These are phyloP conservation scores for Ascochyta viciae-villosae DNA, from an alignment of 2,329 filamentous ascomycete species.

Conservation along the genomic window DNA sequence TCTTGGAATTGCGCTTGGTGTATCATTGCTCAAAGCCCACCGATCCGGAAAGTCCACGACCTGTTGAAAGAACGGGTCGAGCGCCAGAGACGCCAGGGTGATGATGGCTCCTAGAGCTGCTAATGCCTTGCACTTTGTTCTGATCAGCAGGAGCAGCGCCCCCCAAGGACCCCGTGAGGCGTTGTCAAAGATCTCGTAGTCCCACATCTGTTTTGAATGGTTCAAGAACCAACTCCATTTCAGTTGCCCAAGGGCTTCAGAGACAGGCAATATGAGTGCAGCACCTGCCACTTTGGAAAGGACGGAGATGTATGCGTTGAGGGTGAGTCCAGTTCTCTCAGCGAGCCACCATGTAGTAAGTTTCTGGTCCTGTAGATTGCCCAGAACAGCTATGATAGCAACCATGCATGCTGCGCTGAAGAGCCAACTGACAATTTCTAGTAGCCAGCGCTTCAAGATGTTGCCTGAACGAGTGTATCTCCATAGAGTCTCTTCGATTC, in stretches of 20 bases:
- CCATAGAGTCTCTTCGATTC: slow-evolving; percentile 30
- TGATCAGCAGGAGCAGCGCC: slow-evolving; percentile 20
- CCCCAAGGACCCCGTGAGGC: slow-evolving; percentile 41
- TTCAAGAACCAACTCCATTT: slow-evolving; percentile 47
- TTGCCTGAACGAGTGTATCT: slow-evolving; percentile 28
- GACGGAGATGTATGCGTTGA: slow-evolving; percentile 40
- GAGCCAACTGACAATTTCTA: slow-evolving; percentile 36
- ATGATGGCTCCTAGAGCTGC: slow-evolving; percentile 35
- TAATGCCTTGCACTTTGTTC: slow-evolving; percentile 29
- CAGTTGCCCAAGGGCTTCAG: slow-evolving; percentile 43
- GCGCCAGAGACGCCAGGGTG: slow-evolving; percentile 24
- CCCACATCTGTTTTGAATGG: slow-evolving; percentile 40
- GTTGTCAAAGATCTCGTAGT: slow-evolving; percentile 47
- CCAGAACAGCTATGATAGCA: slow-evolving; percentile 23
- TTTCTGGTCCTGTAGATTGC: slow-evolving; percentile 13
- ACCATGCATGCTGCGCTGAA: slow-evolving; percentile 37
- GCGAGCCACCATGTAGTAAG: slow-evolving; percentile 17
- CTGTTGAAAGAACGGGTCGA: slow-evolving; percentile 47
- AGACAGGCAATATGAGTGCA: slow-evolving; percentile 35
- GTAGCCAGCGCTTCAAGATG: slow-evolving; percentile 32
- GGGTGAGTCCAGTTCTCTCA: slow-evolving; percentile 18
- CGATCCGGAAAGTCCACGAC: slow-evolving; percentile 35
- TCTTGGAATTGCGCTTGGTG: too few relatives aligned
- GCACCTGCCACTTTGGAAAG: slow-evolving; percentile 39
- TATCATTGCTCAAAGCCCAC: slow-evolving; percentile 18